Conservation (phyloP, 306 rosid species). For the Chamaecrista fasciculata region DNA sequence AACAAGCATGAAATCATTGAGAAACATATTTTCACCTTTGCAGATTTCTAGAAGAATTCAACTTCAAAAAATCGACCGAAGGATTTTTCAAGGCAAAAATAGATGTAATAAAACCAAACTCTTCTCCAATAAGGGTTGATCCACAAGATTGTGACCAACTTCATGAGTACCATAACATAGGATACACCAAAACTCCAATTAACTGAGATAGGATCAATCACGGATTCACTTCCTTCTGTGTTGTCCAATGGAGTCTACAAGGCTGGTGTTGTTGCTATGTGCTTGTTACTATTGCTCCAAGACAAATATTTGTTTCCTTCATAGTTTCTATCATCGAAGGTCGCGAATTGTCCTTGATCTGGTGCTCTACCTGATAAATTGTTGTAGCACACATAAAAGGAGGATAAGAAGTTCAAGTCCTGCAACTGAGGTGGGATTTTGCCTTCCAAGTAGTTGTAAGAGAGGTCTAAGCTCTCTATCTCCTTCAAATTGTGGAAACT, state of each 20-base stretch:
- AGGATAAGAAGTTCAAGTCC: neutral
- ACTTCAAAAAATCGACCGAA: constrained; percentile 2
- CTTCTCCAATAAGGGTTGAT: constrained; percentile 12
- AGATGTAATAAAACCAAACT: constrained; percentile 11
- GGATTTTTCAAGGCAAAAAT: neutral
- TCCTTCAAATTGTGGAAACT: neutral
- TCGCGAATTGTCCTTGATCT: neutral
- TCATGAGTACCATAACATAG: neutral
- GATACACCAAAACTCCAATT: constrained; percentile 9
- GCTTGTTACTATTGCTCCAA: neutral
- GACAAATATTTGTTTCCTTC: constrained; percentile 19
- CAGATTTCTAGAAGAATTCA: neutral
- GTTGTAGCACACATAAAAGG: constrained; percentile 28
- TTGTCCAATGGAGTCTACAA: neutral
- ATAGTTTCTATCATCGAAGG: constrained; percentile 9
- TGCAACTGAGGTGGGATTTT: constrained; percentile 16
- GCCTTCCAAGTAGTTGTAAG: constrained; percentile 25
- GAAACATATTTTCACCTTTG: too few species aligned
- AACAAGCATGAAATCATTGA: too few species aligned
- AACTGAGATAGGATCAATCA: constrained; percentile 6
- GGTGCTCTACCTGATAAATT: constrained; percentile 11
- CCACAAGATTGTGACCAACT: neutral
- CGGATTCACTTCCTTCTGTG: neutral
- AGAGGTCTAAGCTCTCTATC: constrained; percentile 31
- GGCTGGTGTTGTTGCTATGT: neutral